Evolutionary conservation across 208 protist genomes (phyloP).

Genomic region (Leishmania gerbilli): DNA sequence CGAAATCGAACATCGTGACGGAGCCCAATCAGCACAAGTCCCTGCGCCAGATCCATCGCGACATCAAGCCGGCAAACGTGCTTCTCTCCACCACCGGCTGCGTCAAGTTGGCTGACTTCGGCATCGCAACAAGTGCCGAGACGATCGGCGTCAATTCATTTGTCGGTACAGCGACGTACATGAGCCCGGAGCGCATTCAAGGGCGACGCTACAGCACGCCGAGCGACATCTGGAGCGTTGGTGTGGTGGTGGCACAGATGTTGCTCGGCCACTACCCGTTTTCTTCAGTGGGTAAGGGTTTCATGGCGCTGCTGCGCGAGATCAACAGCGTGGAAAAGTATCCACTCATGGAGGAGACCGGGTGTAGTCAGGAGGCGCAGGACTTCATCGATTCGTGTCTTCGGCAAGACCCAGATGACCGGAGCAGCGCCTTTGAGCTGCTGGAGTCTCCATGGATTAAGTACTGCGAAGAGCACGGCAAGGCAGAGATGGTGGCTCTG

Average conservation of each 20-base stretch:
- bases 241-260: slow-evolving; percentile 74
- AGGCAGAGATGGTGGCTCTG: slow-evolving; percentile 51
- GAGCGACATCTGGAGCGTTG: slow-evolving; percentile 90
- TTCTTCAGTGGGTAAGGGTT: slow-evolving; percentile 55
- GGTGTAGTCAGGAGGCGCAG: slow-evolving; percentile 67
- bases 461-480: slow-evolving; percentile 59
- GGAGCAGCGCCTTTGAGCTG: slow-evolving; percentile 62
- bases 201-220: slow-evolving; percentile 76
- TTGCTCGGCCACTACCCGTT: slow-evolving; percentile 80
- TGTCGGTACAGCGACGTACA: slow-evolving; percentile 87
- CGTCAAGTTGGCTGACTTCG: slow-evolving; percentile 88
- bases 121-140: slow-evolving; percentile 81
- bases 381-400: slow-evolving; percentile 77
- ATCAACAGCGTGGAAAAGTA: slow-evolving; percentile 71
- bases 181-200: slow-evolving; percentile 87
- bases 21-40: slow-evolving; percentile 68
- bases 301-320: slow-evolving; percentile 79
- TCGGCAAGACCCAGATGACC: slow-evolving; percentile 60
- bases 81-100: slow-evolving; percentile 74
- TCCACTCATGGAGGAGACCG: slow-evolving; percentile 34
- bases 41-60: slow-evolving; percentile 84
- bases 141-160: slow-evolving; percentile 88
- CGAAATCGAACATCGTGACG: slow-evolving; percentile 83
- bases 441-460: slow-evolving; percentile 74
- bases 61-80: slow-evolving; percentile 90